Base-by-base conservation (phyloP, 108 stramenopile species). In the Aurantiochytrium sp. region DNA sequence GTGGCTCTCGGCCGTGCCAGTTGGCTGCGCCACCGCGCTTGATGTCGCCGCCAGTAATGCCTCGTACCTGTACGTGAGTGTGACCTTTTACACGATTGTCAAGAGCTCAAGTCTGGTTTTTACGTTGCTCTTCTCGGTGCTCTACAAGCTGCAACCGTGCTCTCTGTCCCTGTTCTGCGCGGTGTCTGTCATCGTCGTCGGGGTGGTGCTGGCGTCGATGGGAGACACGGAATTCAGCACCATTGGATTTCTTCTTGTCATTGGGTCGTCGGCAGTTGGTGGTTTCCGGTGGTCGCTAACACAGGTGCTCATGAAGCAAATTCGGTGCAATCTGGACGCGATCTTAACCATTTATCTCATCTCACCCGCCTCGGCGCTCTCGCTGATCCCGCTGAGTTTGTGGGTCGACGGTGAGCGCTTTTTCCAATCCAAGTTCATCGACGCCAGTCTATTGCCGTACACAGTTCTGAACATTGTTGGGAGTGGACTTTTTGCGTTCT, bases 251-350 rank as follows among this genome's bases (percentile, higher is more conserved):
- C 35, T 43, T 10, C 64, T 90, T 21, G 88, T 87, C 42, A 14
- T 90, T 35, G 83, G 83, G 25, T 58, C 89, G 14, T 28, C 88
- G 8, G 73, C 83, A 0, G 88, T 58, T 8, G 87, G 90, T 8
- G 90, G 90, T 43, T 88, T 90, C 25, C 59, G 90, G 19, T 90
- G 90, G 90, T 59, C 60, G 0, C 88, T 88, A 10, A 59, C 88
- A 6, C 90, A 90, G 88, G 44, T 89, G 12, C 69, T 90, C 18
- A 72, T 60, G 90, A 90, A 29, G 28, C 58, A 69, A 3, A 90
- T 53, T 69, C 90, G 42, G 5, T 72, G 87, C 28, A 25, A 53
- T 45, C 45, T 83, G 6, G 76, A 83, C 42, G 87, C 60, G 12
- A 73, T 90, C 29, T 21, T 88, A 8, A 89, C 90, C 16, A 59